These are phyloP conservation scores for Abrus precatorius DNA, from an alignment of 306 rosid genomes.

Conservation along the genomic window DNA sequence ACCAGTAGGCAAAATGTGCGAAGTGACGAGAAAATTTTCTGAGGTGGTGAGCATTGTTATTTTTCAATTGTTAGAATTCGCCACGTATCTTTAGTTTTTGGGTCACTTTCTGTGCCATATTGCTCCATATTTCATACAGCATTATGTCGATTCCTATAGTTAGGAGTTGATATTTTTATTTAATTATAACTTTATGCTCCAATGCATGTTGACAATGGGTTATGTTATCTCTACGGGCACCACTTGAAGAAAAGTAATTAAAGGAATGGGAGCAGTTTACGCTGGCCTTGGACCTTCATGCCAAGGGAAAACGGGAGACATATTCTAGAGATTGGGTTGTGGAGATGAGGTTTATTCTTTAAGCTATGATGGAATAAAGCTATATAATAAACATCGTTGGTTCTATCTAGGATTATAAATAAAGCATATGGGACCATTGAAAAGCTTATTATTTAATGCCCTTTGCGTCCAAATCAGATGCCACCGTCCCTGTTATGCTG, in stretches of 20 bases:
- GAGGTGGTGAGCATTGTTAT: conserved; percentile 50
- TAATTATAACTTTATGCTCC: neutral
- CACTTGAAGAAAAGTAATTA: neutral
- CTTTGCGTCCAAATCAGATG: conserved; percentile 38
- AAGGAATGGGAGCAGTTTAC: conserved; percentile 1
- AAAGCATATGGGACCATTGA: neutral
- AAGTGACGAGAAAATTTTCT: conserved; percentile 42
- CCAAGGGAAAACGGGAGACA: conserved; percentile 40
- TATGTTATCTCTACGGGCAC: neutral
- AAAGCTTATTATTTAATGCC: conserved; percentile 39
- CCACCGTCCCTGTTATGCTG: conserved; percentile 34
- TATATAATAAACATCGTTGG: conserved; percentile 21
- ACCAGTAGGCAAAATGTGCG: conserved; percentile 47
- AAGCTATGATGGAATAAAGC: conserved; percentile 36
- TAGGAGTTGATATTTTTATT: conserved; percentile 1
- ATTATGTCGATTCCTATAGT: neutral
- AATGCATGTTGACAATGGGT: neutral
- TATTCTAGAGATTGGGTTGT: conserved; percentile 41
- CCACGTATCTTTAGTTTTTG: conserved; percentile 9
- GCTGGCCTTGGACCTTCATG: conserved; percentile 13
- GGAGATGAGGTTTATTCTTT: conserved; percentile 51
- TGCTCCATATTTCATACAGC: conserved; percentile 23
- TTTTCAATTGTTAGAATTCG: conserved; percentile 22
- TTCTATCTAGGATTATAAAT: conserved; percentile 29
- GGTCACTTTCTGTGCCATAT: conserved; percentile 30